Percentiles rank a stretch among this genome's conserved stretches.
Conservation (phyloP, 2,329 filamentous ascomycete species). For the Diplodia sapinea region DNA sequence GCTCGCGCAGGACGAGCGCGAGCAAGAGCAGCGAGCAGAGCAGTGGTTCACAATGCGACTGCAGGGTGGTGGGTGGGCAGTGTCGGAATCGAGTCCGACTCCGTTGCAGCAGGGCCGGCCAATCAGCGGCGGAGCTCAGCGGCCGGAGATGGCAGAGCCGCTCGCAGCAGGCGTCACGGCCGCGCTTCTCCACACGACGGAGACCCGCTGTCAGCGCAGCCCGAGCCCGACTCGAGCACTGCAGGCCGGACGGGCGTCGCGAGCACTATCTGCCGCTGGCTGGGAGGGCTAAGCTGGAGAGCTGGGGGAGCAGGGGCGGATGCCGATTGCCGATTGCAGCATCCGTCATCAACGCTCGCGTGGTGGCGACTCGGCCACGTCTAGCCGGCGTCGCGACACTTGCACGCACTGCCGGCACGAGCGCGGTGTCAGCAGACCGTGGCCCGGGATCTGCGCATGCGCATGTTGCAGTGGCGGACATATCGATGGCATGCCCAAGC, state of each 20-base stretch:
- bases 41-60: slow-evolving; percentile 22
- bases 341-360: neutral
- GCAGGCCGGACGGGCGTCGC: neutral
- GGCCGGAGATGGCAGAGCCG: slow-evolving; percentile 12
- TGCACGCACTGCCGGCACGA: neutral
- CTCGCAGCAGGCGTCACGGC: slow-evolving; percentile 17
- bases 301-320: neutral
- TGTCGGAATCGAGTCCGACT: slow-evolving; percentile 12
- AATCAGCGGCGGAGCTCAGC: neutral
- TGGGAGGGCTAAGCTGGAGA: neutral
- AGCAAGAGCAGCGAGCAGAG: slow-evolving; percentile 8
- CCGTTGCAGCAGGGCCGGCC: slow-evolving; percentile 8
- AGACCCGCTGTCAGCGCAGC: neutral
- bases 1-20: slow-evolving; percentile 7
- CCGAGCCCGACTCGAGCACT: neutral
- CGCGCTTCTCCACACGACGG: slow-evolving; percentile 14
- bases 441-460: too few relatives aligned
- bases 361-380: neutral
- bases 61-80: slow-evolving; percentile 12
- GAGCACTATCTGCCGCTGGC: neutral
- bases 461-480: too few relatives aligned
- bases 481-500: too few relatives aligned
- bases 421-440: slow-evolving; percentile 5
- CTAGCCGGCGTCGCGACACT: neutral
- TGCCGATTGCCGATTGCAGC: slow-evolving; percentile 18